Evolutionary conservation across 1,139 yeast species (phyloP).

Genomic region (Scheffersomyces quercinus): DNA sequence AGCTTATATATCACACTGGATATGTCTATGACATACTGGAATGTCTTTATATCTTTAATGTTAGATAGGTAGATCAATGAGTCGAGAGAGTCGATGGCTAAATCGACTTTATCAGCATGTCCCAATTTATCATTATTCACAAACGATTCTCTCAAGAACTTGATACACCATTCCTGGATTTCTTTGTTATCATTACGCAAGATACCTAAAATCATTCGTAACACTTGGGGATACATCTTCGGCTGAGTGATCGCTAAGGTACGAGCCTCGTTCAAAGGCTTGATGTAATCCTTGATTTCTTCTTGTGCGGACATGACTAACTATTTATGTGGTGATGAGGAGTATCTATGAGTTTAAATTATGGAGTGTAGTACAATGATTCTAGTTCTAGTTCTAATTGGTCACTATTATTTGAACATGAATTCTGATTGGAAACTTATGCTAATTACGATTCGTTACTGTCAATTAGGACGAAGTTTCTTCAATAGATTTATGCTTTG

Average conservation of each 20-base stretch:
- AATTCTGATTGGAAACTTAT: no score
- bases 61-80: constrained; percentile 30
- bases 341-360: no score
- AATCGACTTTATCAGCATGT: constrained; percentile 37
- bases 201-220: constrained; percentile 52
- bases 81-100: constrained; percentile 43
- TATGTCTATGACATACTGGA: constrained; percentile 36
- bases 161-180: constrained; percentile 49
- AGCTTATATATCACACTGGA: constrained; percentile 37
- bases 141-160: constrained; percentile 47
- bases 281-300: constrained; percentile 20
- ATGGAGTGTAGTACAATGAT: no score
- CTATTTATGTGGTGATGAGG: no score
- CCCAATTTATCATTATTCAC: constrained; percentile 17
- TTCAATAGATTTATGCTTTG: no score
- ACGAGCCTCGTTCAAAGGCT: constrained; percentile 53
- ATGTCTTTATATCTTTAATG: constrained; percentile 29
- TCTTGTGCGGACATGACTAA: no score
- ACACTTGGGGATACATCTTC: constrained; percentile 51
- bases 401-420: no score
- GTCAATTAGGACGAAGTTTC: no score
- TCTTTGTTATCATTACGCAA: constrained; percentile 30
- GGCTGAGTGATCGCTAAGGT: constrained; percentile 47
- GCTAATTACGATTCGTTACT: no score
- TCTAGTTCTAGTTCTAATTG: no score